Evolutionary conservation across 1,139 yeast species (phyloP).

Genomic region (Saccharomyces hybrid): DNA sequence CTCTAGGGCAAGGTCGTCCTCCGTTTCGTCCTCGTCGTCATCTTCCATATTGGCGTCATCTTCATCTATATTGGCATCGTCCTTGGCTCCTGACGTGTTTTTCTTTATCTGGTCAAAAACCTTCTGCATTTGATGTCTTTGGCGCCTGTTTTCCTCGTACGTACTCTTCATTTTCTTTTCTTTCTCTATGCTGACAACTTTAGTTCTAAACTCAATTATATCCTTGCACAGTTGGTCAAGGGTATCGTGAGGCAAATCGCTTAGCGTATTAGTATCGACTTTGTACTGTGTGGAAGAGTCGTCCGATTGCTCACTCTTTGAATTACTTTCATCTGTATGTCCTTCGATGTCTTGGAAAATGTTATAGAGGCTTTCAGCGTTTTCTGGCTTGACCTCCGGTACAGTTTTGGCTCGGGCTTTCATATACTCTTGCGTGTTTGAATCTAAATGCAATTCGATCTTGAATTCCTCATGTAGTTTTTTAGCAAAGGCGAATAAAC

Average conservation of each 20-base stretch:
- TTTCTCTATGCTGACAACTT: constrained; percentile 50
- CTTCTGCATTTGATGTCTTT: constrained; percentile 44
- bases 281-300: constrained; percentile 35
- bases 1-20: constrained; percentile 22
- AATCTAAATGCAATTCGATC: constrained; percentile 13
- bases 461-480: constrained; percentile 1
- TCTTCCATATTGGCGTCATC: constrained; percentile 21
- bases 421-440: constrained; percentile 16
- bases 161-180: constrained; percentile 47
- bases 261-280: constrained; percentile 52
- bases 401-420: constrained; percentile 7
- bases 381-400: constrained; percentile 4
- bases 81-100: constrained; percentile 15
- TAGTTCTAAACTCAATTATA: constrained; percentile 54
- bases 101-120: constrained; percentile 43
- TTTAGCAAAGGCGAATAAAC: not conserved
- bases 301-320: constrained; percentile 5
- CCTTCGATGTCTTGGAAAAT: not conserved
- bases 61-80: constrained; percentile 17
- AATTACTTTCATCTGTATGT: not conserved
- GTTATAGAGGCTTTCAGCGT: constrained; percentile 1
- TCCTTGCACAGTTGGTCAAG: constrained; percentile 51
- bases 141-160: constrained; percentile 44
- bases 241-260: constrained; percentile 55
- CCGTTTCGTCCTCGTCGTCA: constrained; percentile 17